Base-by-base conservation (phyloP, 2,329 filamentous ascomycete species). In the Hyphodiscus sp. region DNA sequence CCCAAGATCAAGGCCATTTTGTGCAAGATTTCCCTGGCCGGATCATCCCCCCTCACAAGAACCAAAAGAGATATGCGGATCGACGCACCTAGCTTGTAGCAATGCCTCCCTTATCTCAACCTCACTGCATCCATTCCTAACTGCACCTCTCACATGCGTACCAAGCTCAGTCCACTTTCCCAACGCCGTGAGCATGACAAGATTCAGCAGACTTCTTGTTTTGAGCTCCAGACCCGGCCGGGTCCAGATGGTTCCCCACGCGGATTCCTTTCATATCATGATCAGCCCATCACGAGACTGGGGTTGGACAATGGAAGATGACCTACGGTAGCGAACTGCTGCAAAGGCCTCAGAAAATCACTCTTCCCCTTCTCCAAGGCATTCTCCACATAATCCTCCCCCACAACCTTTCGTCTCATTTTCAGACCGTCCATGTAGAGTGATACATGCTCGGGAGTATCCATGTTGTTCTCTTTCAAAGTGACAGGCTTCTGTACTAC, bases 211-310 rank as follows among this genome's bases (percentile, higher is more conserved):
- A 53, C 62, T 65, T 20, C 64, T 50, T 15, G 63, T 63, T 4
- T 62, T 57, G 7, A 59, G 50, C 20, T 60, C 58, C 1, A 67
- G 50, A 2, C 64, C 64, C 2, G 64, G 64, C 3, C 64, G 57
- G 15, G 64, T 65, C 64, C 64, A 67, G 47, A 67, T 62, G 10
- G 63, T 65, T 11, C 62, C 64, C 64, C 64, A 67, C 10, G 62
- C 63, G 23, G 59, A 56, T 58, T 66, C 64, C 63, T 50, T 33
- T 20, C 18, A n/a, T n/a, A n/a, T n/a, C n/a, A n/a, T n/a, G n/a
- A n/a, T n/a, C n/a, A n/a, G n/a, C n/a, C n/a, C n/a, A n/a, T n/a
- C n/a, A n/a, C 46, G 33, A 10, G n/a, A 43, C 2, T 41, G 26
- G 18, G 33, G 33, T 20, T 38, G 45, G 8, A 41, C 50, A 15